Evolutionary conservation across 1,284 basidiomycete species (phyloP), one percentile per base, ranked within the genome.

Genomic region (Leccinum fallax): DNA sequence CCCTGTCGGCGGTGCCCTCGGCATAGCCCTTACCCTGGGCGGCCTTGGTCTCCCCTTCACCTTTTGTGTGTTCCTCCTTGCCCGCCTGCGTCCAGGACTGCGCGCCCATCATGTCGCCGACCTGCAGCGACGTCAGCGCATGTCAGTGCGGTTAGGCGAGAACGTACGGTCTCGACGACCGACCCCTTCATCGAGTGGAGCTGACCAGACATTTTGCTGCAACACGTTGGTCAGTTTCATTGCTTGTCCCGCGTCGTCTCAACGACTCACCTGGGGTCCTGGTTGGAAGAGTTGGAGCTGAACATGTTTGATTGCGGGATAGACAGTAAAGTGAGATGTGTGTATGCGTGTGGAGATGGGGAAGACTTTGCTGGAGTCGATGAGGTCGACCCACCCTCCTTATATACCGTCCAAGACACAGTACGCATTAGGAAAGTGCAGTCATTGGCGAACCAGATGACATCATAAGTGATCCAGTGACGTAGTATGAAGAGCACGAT

Each of bases 181-280:
- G 76, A 81, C 26, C 90, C 90, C 77, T 87, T 87, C 43, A 79
- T 62, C 3, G 84, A 86, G 75, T 87, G 84, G 67, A 72, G 78
- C 74, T 90, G 84, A 65, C 88, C 90, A 69, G 83, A 79, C 66
- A 79, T 69, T 79, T 92, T 90, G 79, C 83, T 86, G 59, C 16
- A 16, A 24, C 0, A 24, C 0, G 11, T 11, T 10, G 1, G 52
- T 74, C 30, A 75, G 46, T 51, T 13, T 15, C 26, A 0, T 6
- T 1, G 3, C 8, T 11, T 19, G 26, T 3, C 0, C 6, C 19
- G n/a, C 2, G 7, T 8, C n/a, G 15, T 21, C 56, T 10, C 52
- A n/a, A 40, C 7, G 10, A 26, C 67, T 61, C 16, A 77, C 72
- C 74, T 75, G 4, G 74, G 64, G 0, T 74, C 70, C 63, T 74